Percentiles rank a stretch among this genome's conserved stretches.
Evolutionary conservation across 768 basidiomycete genomes (phyloP).

Genomic region (Tricholoma furcatifolium): DNA sequence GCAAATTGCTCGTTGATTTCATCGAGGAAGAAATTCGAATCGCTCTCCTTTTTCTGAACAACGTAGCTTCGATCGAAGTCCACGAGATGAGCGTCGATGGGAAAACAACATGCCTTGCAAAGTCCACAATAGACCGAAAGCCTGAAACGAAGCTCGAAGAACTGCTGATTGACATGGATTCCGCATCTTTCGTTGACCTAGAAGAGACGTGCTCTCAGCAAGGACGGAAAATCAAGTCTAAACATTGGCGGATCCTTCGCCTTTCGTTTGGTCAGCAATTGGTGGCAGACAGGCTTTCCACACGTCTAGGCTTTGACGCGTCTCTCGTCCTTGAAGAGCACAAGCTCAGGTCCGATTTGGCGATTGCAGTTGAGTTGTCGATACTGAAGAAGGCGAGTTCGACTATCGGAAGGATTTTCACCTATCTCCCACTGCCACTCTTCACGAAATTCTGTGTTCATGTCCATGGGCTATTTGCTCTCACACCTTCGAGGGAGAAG

Average conservation of each 20-base stretch:
- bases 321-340: conserved; percentile 28
- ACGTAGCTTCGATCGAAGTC: conserved; percentile 39
- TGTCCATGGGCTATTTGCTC: conserved; percentile 45
- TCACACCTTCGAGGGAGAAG: conserved; percentile 44
- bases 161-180: background rate
- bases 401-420: conserved; percentile 41
- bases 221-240: conserved; percentile 7
- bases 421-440: conserved; percentile 47
- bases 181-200: conserved; percentile 17
- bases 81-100: conserved; percentile 32
- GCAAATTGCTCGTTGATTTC: conserved; percentile 39
- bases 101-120: conserved; percentile 12
- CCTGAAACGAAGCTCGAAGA: background rate
- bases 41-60: conserved; percentile 40
- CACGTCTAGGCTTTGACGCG: conserved; percentile 24
- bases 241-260: conserved; percentile 35
- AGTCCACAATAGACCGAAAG: conserved; percentile 15
- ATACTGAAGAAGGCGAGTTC: conserved; percentile 5
- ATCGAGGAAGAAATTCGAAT: conserved; percentile 37
- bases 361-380: conserved; percentile 33
- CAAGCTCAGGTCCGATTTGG: conserved; percentile 40
- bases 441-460: conserved; percentile 43
- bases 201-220: conserved; percentile 2
- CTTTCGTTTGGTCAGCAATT: conserved; percentile 23
- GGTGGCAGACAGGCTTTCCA: conserved; percentile 25